Base-by-base conservation (phyloP, 2,329 filamentous ascomycete genomes). In the Botrytis pseudocinerea region DNA sequence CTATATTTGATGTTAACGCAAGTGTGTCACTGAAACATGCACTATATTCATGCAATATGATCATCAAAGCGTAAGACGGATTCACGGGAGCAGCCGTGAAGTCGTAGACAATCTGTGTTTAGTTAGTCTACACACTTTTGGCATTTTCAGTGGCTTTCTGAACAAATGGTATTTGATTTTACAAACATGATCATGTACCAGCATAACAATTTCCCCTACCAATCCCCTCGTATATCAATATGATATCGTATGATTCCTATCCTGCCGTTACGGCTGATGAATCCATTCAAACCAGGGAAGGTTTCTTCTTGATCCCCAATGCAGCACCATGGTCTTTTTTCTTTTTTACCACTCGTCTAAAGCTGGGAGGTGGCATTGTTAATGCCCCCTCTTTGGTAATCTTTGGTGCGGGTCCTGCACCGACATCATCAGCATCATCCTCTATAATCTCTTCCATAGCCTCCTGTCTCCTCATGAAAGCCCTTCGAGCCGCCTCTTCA, bases 291-390 rank as follows among this genome's bases (percentile, higher is more conserved):
- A 89, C 86, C 28, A 91, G 79, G 0, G 87, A 85, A 25, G 87
- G 84, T 83, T 94, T 95, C 86, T 93, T 96, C 85, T 97, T 98
- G 78, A 98, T 95, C 1, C 95, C 94, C 66, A 97, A 82, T 35
- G 91, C 84, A 22, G 91, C 90, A 0, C 90, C 85, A 73, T 92
- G 88, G 74, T 96, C 90, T 82, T 96, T 97, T 84, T 97, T 98
- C 84, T 93, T 92, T 84, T 97, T 97, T 66, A 91, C 86, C 61
- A 90, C 88, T 74, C 92, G 87, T 82, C 92, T 92, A 79, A 95
- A 97, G 0, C 89, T 89, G 4, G 91, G 90, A 8, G 88, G 86
- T 2, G 89, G 84, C 76, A 86, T 85, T 72, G 83, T 80, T 14
- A 80, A 74, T 38, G 81, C 80, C 18, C 76, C 75, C n/a, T 80